Evolutionary conservation across 2,329 filamentous ascomycete genomes (phyloP), one percentile per base, ranked within the genome.

Genomic region (Fusarium irregulare): DNA sequence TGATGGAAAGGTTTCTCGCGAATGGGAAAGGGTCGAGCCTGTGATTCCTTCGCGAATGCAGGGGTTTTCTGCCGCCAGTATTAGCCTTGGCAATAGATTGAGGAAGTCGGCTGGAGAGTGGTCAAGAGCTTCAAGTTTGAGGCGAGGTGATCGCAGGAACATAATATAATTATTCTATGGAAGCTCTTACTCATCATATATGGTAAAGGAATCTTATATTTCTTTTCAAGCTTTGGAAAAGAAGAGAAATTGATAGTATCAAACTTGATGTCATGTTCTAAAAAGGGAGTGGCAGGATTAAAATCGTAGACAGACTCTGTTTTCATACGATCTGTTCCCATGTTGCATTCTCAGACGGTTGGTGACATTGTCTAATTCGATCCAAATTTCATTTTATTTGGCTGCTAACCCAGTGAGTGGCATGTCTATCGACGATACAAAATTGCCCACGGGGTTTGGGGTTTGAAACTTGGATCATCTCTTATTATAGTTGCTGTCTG

Each of bases 51-150:
- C 76, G 51, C 60, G 75, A 41, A 57, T 70, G 58, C 56, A 74
- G 51, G 66, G 65, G n/a, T 60, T 75, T 56, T 76, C 76, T 12
- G 74, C 78, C 21, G 84, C 86, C 12, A 79, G 80, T 56, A 76
- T 87, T 71, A 87, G 84, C 55, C 77, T 88, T 41, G 85, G 84
- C 7, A 75, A 64, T 37, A 80, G 85, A 71, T 74, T 88, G 23
- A 84, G 82, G 73, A 85, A 82, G 68, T 83, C 83, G 27, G 82
- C 84, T 2, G 83, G 82, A 2, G 78, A 81, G 10, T 84, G 83
- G 81, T 83, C 83, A 13, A 80, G 84, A 51, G 79, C 81, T 23
- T 80, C 83, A 20, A 82, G 80, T 63, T 47, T 83, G 57, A 79
- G 79, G 56, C 80, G 78, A 61, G 79, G 37, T 27, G 75, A 74